Percentiles rank a stretch among this genome's conserved stretches.
phyloP scores from a whole-genome alignment of 2,329 filamentous ascomycete species.

The Chalaropsis ovoidea region DNA sequence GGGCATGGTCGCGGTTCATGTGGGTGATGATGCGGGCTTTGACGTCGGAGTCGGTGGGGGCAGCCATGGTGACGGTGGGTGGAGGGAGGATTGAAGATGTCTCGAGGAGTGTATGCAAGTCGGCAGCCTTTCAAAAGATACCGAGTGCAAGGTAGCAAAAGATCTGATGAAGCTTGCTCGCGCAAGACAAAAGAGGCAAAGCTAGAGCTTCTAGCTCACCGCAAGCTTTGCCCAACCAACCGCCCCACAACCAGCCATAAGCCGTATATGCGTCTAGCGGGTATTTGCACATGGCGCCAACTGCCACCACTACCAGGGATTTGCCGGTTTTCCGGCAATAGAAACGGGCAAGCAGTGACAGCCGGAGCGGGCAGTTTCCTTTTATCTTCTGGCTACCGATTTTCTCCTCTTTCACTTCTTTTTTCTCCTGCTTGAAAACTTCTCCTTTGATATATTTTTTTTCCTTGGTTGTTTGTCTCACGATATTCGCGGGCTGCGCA shows the following conservation, averaged over 20 bases:
- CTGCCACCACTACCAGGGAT: neutral
- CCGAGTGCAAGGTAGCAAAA: neutral
- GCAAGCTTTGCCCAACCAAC: slow-evolving; percentile 2
- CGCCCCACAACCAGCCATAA: neutral
- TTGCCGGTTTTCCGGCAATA: slow-evolving; percentile 4
- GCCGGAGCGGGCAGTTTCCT: slow-evolving; percentile 16
- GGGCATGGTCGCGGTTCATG: slow-evolving; percentile 76
- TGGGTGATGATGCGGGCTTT: slow-evolving; percentile 51
- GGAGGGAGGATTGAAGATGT: neutral
- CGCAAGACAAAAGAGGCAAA: neutral
- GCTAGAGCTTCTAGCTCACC: neutral
- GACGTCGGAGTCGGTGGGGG: slow-evolving; percentile 29
- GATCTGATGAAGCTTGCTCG: slow-evolving; percentile 5
- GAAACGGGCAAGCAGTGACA: neutral
- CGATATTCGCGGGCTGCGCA: neutral
- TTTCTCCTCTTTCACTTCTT: slow-evolving; percentile 18
- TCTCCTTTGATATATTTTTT: slow-evolving; percentile 20
- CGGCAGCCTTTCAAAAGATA: neutral
- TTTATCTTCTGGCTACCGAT: slow-evolving; percentile 17
- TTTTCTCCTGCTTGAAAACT: slow-evolving; percentile 10
- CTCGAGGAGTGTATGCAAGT: neutral
- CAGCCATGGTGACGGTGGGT: neutral
- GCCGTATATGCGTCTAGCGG: neutral
- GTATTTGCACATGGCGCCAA: neutral
- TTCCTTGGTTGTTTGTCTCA: slow-evolving; percentile 1